Evolutionary conservation across 495 filamentous ascomycete species (phyloP), one percentile per base, ranked within the genome.

Genomic region (Xylaria palmicola): DNA sequence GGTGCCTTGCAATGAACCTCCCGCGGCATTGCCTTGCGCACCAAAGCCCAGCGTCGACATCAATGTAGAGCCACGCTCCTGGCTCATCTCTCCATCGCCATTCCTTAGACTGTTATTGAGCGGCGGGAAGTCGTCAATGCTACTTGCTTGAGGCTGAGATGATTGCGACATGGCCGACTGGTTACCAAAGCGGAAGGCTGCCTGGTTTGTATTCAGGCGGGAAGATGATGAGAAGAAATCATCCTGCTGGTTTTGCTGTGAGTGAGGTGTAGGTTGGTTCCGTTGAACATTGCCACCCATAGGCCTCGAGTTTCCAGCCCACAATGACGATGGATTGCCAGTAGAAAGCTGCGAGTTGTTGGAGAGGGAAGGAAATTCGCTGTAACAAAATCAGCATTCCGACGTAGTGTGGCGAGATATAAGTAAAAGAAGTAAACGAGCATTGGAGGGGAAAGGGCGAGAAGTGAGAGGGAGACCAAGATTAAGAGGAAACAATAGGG

Each of bases 321-420:
- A 94, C 66, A 92, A 74, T 0, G 79, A 78, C 12, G 75, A 69
- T 9, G 72, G 71, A 32, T 49, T 73, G 12, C 76, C 62, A 13
- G 68, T 74, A 22, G 88, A 80, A 67, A 91, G 83, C 43, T 88
- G 83, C 26, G 86, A 73, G 40, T 77, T 81, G 63, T 86, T 88
- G 56, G 89, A 92, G 65, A 96, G 73, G 0, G 89, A 90, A 40
- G 91, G 91, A 64, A 96, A 96, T 69, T 96, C 91, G 50, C 91
- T 95, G 61, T 65, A 40, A 54, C 60, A 66, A 64, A 15, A 22
- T 68, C 29, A 72, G 66, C 29, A 55, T 15, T 13, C 30, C 12
- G 17, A 6, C n/a, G n/a, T n/a, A 19, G 9, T 20, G 15, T 48
- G 19, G 7, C 4, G 27, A 10, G 32, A 32, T 37, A 20, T 8